Evolutionary conservation across 371 early-diverging fungal species (phyloP).

Genomic region (Apophysomyces ossiformis): DNA sequence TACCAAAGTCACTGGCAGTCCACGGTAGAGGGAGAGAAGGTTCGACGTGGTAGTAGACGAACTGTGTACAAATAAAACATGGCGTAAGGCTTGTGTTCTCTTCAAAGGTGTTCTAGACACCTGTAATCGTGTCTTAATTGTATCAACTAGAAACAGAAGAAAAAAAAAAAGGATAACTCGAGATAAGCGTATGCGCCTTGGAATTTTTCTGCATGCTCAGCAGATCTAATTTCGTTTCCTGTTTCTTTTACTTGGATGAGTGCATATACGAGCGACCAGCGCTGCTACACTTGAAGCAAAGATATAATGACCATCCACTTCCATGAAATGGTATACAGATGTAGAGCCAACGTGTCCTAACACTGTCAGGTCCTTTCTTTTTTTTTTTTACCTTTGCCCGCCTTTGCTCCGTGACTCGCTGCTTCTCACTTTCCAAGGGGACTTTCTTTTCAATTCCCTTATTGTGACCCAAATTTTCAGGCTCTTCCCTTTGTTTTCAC

Average conservation of each 20-base stretch:
- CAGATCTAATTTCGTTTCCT: too few relatives aligned
- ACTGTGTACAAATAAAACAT: background rate
- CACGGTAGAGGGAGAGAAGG: conserved; percentile 50
- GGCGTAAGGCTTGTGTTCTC: background rate
- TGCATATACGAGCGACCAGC: conserved; percentile 59
- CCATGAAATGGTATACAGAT: background rate
- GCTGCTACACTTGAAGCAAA: conserved; percentile 65
- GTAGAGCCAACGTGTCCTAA: background rate
- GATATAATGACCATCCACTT: conserved; percentile 46
- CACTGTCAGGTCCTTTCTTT: background rate
- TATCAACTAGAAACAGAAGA: background rate
- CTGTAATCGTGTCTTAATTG: conserved; percentile 1
- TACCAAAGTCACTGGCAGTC: conserved; percentile 67
- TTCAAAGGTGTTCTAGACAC: conserved; percentile 2
- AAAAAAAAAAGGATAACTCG: background rate
- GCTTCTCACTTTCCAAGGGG: too few relatives aligned
- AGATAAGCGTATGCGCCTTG: too few relatives aligned
- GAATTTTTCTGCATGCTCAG: too few relatives aligned
- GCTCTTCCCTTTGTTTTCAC: too few relatives aligned
- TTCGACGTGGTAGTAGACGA: background rate
- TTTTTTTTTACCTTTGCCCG: background rate
- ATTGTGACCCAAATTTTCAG: too few relatives aligned
- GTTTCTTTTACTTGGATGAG: conserved; percentile 60
- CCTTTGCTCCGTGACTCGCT: background rate
- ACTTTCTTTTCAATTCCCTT: too few relatives aligned